Percentiles rank a stretch among this genome's conserved stretches.
phyloP scores from a whole-genome alignment of 2,329 filamentous ascomycete genomes.

The Penicillium glabrum region DNA sequence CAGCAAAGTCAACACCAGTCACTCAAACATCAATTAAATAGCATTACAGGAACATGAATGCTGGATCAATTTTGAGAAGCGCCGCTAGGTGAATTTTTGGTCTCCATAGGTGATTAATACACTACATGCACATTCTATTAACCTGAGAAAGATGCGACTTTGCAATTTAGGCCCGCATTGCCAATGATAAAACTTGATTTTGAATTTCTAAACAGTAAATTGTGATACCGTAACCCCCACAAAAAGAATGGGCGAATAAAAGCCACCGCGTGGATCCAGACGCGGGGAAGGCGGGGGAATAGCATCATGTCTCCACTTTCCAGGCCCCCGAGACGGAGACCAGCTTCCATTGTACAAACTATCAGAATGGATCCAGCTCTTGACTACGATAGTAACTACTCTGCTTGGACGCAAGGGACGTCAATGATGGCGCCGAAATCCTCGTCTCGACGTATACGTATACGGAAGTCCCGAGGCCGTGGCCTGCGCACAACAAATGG shows the following conservation, averaged over 20 bases:
- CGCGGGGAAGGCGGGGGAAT: background rate
- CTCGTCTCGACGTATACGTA: slow-evolving; percentile 2
- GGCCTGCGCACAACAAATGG: slow-evolving; percentile 17
- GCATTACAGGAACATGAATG: background rate
- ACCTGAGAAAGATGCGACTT: too few species aligned
- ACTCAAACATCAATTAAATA: background rate
- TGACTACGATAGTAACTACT: background rate
- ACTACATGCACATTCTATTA: too few species aligned
- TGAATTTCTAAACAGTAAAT: too few species aligned
- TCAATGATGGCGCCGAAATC: background rate
- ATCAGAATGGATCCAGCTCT: background rate
- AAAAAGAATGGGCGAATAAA: background rate
- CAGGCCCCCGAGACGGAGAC: background rate
- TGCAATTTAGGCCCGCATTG: too few species aligned
- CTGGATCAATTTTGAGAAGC: background rate
- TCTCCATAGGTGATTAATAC: too few species aligned
- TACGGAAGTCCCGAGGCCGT: slow-evolving; percentile 15
- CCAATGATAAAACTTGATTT: too few species aligned
- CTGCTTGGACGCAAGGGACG: background rate
- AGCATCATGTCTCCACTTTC: background rate
- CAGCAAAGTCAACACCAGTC: background rate
- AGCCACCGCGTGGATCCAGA: background rate
- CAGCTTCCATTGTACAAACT: background rate
- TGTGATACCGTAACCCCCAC: too few species aligned
- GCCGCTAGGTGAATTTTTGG: background rate